These are phyloP conservation scores for Botrytis paeoniae DNA, from an alignment of 2,329 filamentous ascomycete genomes.

Conservation along the genomic window DNA sequence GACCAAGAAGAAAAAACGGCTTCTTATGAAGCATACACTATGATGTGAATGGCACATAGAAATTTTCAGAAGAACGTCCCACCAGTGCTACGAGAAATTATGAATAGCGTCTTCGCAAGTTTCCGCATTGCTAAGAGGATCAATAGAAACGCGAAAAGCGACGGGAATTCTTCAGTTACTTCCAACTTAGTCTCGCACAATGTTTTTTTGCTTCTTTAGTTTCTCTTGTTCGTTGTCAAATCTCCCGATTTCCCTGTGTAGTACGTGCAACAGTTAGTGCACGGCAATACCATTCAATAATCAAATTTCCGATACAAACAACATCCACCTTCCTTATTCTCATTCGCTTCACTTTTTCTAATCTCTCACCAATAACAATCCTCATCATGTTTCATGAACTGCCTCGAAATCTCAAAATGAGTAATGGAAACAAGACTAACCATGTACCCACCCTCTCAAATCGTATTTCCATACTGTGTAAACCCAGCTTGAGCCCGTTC, in stretches of 20 bases:
- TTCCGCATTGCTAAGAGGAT: neutral
- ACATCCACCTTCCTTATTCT: neutral
- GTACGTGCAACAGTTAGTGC: neutral
- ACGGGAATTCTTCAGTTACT: neutral
- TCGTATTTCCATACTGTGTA: neutral
- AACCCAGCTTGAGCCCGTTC: neutral
- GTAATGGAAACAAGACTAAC: neutral
- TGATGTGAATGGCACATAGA: neutral
- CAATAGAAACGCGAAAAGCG: neutral
- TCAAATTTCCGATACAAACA: neutral
- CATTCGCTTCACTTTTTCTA: neutral
- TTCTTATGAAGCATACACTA: neutral
- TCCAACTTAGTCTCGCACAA: neutral
- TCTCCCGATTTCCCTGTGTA: neutral
- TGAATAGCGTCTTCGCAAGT: neutral
- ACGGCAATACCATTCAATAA: neutral
- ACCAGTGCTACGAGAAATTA: neutral
- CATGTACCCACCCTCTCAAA: neutral
- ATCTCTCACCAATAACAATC: neutral
- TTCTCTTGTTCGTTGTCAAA: neutral
- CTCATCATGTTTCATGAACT: neutral
- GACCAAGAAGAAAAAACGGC: neutral
- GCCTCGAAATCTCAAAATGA: neutral
- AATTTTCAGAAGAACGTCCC: rapidly evolving
- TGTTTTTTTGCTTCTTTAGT: neutral